Evolutionary conservation across 2,329 filamentous ascomycete genomes (phyloP).

Genomic region (Fusarium coicis): DNA sequence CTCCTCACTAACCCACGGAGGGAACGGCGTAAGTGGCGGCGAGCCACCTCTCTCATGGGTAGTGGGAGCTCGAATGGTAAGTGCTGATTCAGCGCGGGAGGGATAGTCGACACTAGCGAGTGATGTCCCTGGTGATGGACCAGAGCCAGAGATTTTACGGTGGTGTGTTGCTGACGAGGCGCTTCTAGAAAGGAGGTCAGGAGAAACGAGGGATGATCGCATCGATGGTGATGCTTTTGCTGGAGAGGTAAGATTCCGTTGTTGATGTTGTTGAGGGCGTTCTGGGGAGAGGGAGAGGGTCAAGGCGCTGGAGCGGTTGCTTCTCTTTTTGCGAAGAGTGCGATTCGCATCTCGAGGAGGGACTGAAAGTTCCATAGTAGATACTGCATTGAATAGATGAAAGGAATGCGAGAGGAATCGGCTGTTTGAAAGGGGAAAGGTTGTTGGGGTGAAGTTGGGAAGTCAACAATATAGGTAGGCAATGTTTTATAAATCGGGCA

Average conservation of each 20-base stretch:
- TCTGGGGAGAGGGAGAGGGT: conserved; percentile 31
- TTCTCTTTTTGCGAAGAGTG: conserved; percentile 29
- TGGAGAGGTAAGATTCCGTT: conserved; percentile 24
- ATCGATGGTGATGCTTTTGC: not conserved
- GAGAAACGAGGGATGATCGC: conserved; percentile 19
- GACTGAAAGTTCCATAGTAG: conserved; percentile 23
- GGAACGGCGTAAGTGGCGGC: conserved; percentile 45
- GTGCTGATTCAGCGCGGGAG: conserved; percentile 30
- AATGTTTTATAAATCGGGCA: not conserved
- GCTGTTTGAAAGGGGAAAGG: not conserved
- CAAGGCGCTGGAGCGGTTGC: conserved; percentile 14
- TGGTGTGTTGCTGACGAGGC: conserved; percentile 4
- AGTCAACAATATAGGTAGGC: not conserved
- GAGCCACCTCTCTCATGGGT: conserved; percentile 7
- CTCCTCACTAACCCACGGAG: conserved; percentile 37
- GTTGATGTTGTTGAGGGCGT: not conserved
- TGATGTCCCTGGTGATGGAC: conserved; percentile 11
- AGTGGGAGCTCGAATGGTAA: conserved; percentile 33
- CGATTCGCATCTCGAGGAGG: conserved; percentile 11
- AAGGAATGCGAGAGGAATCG: not conserved
- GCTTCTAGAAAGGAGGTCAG: conserved; percentile 10
- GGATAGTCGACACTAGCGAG: conserved; percentile 21
- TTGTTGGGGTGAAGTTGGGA: not conserved
- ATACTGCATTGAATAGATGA: not conserved
- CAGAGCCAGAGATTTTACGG: conserved; percentile 7